A percentile compares a stretch with the other conserved stretches of the same genome.
Conservation (phyloP, 169 alveolate genomes). For the Miamiensis avidus region DNA sequence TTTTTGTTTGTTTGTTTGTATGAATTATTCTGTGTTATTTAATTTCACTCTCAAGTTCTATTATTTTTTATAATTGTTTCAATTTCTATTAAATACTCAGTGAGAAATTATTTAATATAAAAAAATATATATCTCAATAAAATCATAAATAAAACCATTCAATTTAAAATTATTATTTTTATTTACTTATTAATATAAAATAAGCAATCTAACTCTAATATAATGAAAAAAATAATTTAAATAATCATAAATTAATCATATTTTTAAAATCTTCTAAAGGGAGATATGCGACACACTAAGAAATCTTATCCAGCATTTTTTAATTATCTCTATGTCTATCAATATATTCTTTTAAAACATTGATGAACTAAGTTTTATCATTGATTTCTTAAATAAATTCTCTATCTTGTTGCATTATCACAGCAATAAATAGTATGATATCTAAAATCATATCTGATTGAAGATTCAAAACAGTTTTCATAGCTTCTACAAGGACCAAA, state of each 20-base stretch:
- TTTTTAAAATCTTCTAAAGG: constrained; percentile 22
- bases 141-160: no score
- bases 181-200: no score
- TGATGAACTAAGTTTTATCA: constrained; percentile 19
- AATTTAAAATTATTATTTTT: no score
- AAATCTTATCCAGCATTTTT: not conserved
- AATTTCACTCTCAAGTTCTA: no score
- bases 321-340: constrained; percentile 1
- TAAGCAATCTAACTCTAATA: no score
- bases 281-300: constrained; percentile 1
- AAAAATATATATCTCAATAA: no score
- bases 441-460: not conserved
- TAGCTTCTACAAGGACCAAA: not conserved
- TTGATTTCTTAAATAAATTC: not conserved
- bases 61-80: no score
- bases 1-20: not conserved
- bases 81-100: no score
- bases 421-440: constrained; percentile 3
- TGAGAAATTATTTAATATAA: no score
- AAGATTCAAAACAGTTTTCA: not conserved
- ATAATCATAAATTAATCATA: not conserved
- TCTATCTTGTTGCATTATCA: not conserved
- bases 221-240: no score
- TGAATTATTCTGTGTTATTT: not conserved
- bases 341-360: constrained; percentile 3